Evolutionary conservation across 139 green algal genomes (phyloP), one percentile per base, ranked within the genome.

Genomic region (Mesotaenium endlicherianum): DNA sequence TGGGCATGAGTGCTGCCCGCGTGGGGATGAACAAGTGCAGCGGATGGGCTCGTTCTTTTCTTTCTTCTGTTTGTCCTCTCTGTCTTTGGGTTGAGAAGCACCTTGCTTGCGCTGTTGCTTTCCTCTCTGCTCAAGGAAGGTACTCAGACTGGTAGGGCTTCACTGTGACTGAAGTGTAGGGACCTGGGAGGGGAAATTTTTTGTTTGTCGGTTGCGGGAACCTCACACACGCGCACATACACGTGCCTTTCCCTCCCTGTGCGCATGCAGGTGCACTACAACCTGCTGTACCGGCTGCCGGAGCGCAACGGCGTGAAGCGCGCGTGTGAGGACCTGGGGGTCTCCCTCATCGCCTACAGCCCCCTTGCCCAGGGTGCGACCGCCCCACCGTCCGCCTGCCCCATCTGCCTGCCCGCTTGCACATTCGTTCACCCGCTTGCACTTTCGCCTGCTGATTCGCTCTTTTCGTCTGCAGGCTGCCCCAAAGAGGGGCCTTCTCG

Each of bases 261-360:
- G 50, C 20, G 50, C 26, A 26, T 6, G 2, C 93, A 97, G 92
- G 92, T 94, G 26, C 57, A 81, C 41, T 87, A 64, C 26, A 82
- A 68, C 57, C 30, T 86, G 20, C 53, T 90, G 0, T 84, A 83
- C 58, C 89, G 94, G 1, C 80, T 78, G 0, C 95, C 95, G 0
- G 95, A 98, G 86, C 86, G 5, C 6, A 97, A 97, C 85, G 95
- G 94, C 4, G 93, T 98, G 70, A 70, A 82, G 86, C 30, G 45
- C 79, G 83, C 92, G 17, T 96, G 92, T 53, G 87, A 93, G n/a
- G 95, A 97, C 68, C 91, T 98, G 16, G 95, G 95, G 6, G 83
- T 99, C 41, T 83, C 84, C 0, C 67, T 98, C 30, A 98, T 99
- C 71, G 89, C 94, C 2, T 99, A 99, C 91, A 92, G 76, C 34